A percentile compares a stretch with the other conserved stretches of the same genome.
These are phyloP conservation scores for Alternaria gansuensis DNA, from an alignment of 2,329 filamentous ascomycete species.

Conservation along the genomic window DNA sequence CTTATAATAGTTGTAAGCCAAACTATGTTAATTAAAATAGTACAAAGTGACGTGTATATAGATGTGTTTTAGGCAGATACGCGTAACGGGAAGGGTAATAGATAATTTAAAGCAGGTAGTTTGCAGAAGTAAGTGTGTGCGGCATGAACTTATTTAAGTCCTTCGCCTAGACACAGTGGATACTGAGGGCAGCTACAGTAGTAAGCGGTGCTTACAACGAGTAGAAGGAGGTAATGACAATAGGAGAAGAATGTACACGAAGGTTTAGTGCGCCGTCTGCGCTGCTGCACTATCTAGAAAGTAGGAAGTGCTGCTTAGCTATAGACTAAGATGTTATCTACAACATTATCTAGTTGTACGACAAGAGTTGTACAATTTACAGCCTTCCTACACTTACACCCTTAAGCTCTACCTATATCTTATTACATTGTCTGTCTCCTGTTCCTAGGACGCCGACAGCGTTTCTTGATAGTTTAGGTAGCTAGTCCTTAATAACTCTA, in stretches of 20 bases:
- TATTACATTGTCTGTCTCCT: background rate
- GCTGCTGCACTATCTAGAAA: constrained; percentile 22
- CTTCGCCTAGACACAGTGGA: too few relatives aligned
- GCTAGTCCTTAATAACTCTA: constrained; percentile 11
- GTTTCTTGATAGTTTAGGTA: constrained; percentile 6
- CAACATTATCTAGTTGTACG: constrained; percentile 17
- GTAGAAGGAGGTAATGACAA: constrained; percentile 16
- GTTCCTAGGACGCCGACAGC: background rate
- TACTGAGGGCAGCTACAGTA: too few relatives aligned
- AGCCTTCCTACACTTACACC: constrained; percentile 4
- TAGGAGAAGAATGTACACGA: constrained; percentile 13
- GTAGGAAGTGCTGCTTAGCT: constrained; percentile 17
- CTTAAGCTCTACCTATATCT: constrained; percentile 2
- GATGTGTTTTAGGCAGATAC: too few relatives aligned
- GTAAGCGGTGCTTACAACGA: constrained; percentile 14
- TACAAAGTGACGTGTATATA: too few relatives aligned
- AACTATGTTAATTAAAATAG: too few relatives aligned
- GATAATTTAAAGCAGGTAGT: too few relatives aligned
- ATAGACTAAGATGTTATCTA: constrained; percentile 18
- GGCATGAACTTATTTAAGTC: too few relatives aligned
- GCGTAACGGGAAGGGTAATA: too few relatives aligned
- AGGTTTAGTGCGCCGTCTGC: constrained; percentile 17
- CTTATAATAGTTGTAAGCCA: too few relatives aligned
- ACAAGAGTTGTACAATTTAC: constrained; percentile 15
- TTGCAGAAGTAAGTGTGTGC: too few relatives aligned